phyloP scores from a whole-genome alignment of 1,284 basidiomycete species.

The Ganoderma meredithae region DNA sequence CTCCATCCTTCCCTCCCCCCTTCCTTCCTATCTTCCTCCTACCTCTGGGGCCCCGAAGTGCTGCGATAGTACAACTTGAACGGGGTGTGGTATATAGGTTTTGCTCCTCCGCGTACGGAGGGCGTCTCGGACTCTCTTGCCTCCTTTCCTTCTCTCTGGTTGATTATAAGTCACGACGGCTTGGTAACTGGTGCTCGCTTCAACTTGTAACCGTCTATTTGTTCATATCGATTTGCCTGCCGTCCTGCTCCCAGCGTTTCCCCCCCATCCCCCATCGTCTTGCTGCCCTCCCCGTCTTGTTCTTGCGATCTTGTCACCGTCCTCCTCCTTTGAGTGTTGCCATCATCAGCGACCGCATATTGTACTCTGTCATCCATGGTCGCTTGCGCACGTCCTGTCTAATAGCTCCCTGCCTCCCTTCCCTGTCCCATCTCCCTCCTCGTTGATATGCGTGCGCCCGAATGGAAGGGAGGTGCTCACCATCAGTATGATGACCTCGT shows the following conservation, averaged over 20 bases:
- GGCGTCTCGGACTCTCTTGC: neutral
- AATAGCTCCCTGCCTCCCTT: neutral
- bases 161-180: neutral
- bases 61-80: neutral
- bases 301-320: neutral
- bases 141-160: neutral
- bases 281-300: neutral
- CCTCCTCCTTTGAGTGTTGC: neutral
- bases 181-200: neutral
- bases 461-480: neutral
- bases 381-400: slow-evolving; percentile 8
- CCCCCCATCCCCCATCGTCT: neutral
- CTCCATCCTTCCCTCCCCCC: too few species aligned
- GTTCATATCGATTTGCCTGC: neutral
- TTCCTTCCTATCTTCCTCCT: too few species aligned
- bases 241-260: neutral
- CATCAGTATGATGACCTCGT: neutral
- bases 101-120: neutral
- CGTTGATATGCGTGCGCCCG: neutral
- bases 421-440: neutral
- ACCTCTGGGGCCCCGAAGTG: neutral
- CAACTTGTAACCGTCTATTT: neutral
- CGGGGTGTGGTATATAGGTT: neutral
- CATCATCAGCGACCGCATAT: slow-evolving; percentile 2
- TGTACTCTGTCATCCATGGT: slow-evolving; percentile 7